Conservation (phyloP, 345 rosid genomes). For the Heritiera fomes region DNA sequence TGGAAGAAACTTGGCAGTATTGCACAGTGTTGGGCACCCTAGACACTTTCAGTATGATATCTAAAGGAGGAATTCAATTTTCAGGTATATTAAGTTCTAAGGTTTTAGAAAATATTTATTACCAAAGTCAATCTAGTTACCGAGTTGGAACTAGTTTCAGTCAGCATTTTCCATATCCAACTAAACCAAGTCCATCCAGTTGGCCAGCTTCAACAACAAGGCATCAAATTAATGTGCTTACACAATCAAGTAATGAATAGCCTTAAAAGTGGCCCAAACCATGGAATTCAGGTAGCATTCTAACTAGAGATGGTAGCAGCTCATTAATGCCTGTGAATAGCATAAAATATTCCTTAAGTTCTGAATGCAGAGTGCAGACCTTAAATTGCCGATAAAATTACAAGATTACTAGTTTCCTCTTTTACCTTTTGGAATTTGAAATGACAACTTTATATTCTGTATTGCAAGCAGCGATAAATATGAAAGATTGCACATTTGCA, state of each 20-base stretch:
- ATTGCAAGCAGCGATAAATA: not conserved
- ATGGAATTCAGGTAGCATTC: not conserved
- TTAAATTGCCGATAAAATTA: not conserved
- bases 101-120: not conserved
- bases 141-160: not conserved
- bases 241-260: constrained; percentile 6
- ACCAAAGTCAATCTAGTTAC: not conserved
- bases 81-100: not conserved
- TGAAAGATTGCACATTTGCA: not conserved
- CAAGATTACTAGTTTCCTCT: not conserved
- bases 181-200: not conserved
- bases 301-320: not conserved
- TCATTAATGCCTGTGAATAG: not conserved
- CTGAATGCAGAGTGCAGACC: not conserved
- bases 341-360: not conserved
- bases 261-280: not conserved
- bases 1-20: not conserved
- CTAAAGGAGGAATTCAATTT: not conserved
- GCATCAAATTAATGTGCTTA: not conserved
- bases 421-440: not conserved
- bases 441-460: not conserved
- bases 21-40: not conserved
- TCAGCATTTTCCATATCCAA: not conserved
- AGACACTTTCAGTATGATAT: not conserved
- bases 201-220: constrained; percentile 5